Conservation (phyloP, 345 rosid genomes). For the Populus ilicifolia region DNA sequence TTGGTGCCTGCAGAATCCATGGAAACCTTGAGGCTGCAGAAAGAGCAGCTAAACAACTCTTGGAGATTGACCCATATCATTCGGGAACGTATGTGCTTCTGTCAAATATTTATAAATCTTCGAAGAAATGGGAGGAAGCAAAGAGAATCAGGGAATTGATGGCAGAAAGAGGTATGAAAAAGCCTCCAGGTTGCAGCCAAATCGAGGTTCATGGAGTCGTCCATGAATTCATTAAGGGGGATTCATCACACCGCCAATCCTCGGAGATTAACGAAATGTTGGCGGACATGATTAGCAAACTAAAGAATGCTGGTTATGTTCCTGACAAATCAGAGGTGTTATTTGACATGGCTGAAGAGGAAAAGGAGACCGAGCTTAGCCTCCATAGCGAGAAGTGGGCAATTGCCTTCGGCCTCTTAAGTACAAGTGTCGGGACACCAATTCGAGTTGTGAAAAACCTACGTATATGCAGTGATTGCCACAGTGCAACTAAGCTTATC, state of each 20-base stretch:
- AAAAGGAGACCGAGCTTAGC: constrained; percentile 25
- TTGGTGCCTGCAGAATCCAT: constrained; percentile 29
- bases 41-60: constrained; percentile 19
- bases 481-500: constrained; percentile 13
- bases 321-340: constrained; percentile 26
- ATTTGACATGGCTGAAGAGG: constrained; percentile 26
- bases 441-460: constrained; percentile 28
- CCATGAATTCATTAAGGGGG: constrained; percentile 21
- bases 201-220: constrained; percentile 26
- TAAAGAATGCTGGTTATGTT: constrained; percentile 25
- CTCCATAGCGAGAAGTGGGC: constrained; percentile 33
- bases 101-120: constrained; percentile 15
- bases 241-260: constrained; percentile 13
- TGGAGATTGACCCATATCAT: constrained; percentile 26
- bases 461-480: constrained; percentile 17
- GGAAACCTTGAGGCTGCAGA: constrained; percentile 22
- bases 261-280: constrained; percentile 16
- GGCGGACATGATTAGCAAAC: constrained; percentile 22
- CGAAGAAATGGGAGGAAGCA: constrained; percentile 13
- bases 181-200: constrained; percentile 22
- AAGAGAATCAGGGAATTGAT: constrained; percentile 16
- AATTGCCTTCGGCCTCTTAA: constrained; percentile 21
- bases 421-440: constrained; percentile 8
- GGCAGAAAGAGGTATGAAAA: constrained; percentile 13
- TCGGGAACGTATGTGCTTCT: constrained; percentile 14